Percentiles rank a stretch among this genome's conserved stretches.
Conservation (phyloP, 169 alveolate genomes). For the Eimeria maxima region DNA sequence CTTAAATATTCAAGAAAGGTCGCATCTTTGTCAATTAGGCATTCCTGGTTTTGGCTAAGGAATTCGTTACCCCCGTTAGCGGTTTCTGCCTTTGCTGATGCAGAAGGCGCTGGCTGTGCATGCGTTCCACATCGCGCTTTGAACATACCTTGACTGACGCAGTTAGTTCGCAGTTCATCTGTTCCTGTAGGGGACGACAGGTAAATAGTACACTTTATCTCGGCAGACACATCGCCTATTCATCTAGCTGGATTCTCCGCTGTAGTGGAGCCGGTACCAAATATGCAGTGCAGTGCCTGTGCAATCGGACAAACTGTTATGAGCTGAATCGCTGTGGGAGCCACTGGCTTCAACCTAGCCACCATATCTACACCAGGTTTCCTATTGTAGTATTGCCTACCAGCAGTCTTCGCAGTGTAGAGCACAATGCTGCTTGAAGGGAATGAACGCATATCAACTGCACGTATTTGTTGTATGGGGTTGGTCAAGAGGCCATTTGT, state of each 20-base stretch:
- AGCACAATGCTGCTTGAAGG: not conserved
- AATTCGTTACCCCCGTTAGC: not conserved
- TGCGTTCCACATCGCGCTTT: constrained; percentile 6
- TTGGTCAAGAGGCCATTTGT: not conserved
- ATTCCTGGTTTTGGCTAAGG: not conserved
- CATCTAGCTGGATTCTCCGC: not conserved
- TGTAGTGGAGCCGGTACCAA: too few species aligned
- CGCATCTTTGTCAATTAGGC: constrained; percentile 15
- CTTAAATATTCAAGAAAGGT: not conserved
- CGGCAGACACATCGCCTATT: not conserved
- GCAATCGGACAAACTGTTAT: not conserved
- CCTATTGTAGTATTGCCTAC: not conserved
- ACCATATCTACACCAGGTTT: not conserved
- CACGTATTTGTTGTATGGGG: not conserved
- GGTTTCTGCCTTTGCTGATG: constrained; percentile 14
- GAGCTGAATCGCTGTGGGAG: not conserved
- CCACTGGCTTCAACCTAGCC: not conserved
- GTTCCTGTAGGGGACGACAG: not conserved
- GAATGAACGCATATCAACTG: not conserved
- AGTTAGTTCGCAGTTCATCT: not conserved
- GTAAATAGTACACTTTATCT: not conserved
- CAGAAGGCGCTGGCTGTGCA: constrained; percentile 37
- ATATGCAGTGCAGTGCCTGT: not conserved
- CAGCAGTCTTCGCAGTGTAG: not conserved
- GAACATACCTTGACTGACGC: not conserved